These are phyloP conservation scores for Fusarium acutatum DNA, from an alignment of 2,329 filamentous ascomycete genomes.

Conservation along the genomic window DNA sequence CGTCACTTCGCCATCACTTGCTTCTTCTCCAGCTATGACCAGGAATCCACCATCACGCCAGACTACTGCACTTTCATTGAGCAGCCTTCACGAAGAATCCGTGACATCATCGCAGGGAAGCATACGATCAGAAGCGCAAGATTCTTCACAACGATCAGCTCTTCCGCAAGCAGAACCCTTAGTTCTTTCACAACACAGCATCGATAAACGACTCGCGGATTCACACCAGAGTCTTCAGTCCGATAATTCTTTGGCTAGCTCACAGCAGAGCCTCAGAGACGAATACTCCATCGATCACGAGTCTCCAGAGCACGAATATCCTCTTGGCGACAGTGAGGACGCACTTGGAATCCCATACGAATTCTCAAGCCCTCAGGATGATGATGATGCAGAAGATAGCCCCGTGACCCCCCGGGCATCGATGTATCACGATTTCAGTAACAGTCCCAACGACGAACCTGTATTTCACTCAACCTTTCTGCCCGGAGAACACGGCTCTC, in stretches of 20 bases:
- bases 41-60: slow-evolving; percentile 48
- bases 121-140: slow-evolving; percentile 35
- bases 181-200: slow-evolving; percentile 12
- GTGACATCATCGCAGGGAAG: slow-evolving; percentile 39
- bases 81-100: slow-evolving; percentile 40
- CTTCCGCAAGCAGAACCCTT: slow-evolving; percentile 17
- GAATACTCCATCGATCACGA: slow-evolving; percentile 35
- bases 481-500: slow-evolving; percentile 16
- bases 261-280: slow-evolving; percentile 39
- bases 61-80: slow-evolving; percentile 41
- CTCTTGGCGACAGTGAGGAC: slow-evolving; percentile 61
- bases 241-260: slow-evolving; percentile 32
- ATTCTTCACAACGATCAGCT: slow-evolving; percentile 32
- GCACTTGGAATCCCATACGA: slow-evolving; percentile 67
- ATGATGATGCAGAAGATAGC: slow-evolving; percentile 48
- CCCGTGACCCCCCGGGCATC: slow-evolving; percentile 65
- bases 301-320: slow-evolving; percentile 35
- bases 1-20: slow-evolving; percentile 52
- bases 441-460: slow-evolving; percentile 38
- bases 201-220: slow-evolving; percentile 22
- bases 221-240: slow-evolving; percentile 23
- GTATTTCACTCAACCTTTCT: slow-evolving; percentile 44
- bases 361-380: slow-evolving; percentile 49
- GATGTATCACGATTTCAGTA: slow-evolving; percentile 50
- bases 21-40: slow-evolving; percentile 62